These are phyloP conservation scores for Candida sithepensis DNA, from an alignment of 805 yeast species.

Conservation along the genomic window DNA sequence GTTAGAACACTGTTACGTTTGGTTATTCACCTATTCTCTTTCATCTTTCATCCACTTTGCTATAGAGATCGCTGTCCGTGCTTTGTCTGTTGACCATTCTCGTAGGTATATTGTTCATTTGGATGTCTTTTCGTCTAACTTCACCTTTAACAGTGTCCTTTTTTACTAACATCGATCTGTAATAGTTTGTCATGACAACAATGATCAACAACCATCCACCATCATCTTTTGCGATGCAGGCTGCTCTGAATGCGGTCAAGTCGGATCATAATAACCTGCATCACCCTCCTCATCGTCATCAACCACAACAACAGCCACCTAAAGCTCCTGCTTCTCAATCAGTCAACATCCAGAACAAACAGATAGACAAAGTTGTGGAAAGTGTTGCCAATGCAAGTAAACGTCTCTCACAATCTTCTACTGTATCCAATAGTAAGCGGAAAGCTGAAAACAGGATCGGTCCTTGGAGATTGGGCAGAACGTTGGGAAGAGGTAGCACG, in stretches of 20 bases:
- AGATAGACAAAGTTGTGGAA: slow-evolving; percentile 44
- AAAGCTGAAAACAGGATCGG: slow-evolving; percentile 51
- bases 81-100: no score
- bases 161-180: not conserved
- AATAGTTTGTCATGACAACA: not conserved
- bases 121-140: no score
- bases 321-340: not conserved
- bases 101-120: no score
- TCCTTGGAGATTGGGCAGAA: slow-evolving; percentile 79
- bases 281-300: slow-evolving; percentile 6
- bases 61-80: no score
- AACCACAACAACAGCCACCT: not conserved
- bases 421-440: slow-evolving; percentile 30
- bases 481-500: slow-evolving; percentile 79
- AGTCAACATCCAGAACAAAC: not conserved
- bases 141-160: not conserved
- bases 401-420: slow-evolving; percentile 39
- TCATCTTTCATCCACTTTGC: no score
- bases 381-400: slow-evolving; percentile 36
- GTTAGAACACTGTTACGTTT: no score
- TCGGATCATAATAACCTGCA: slow-evolving; percentile 1
- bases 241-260: slow-evolving; percentile 22
- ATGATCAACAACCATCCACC: slow-evolving; percentile 8
- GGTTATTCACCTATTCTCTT: no score
- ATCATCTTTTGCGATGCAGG: slow-evolving; percentile 24